Conservation (phyloP, 2,329 filamentous ascomycete species). For the Colletotrichum sp. region DNA sequence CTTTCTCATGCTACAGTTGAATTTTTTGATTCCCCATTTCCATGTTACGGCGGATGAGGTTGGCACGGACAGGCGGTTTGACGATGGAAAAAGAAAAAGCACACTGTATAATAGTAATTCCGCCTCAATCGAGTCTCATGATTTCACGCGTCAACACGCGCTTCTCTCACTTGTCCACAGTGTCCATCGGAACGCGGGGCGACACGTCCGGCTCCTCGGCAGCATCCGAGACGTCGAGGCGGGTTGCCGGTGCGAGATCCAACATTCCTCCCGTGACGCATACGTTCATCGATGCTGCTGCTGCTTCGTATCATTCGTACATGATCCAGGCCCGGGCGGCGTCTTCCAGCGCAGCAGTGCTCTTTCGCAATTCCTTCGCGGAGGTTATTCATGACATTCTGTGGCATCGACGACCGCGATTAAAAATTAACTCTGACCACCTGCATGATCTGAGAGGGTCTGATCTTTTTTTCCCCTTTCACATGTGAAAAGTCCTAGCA, state of each 20-base stretch:
- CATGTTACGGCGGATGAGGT: not conserved
- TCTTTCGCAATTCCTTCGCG: not conserved
- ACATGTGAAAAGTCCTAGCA: not conserved
- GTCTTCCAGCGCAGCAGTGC: not conserved
- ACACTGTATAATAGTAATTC: constrained; percentile 19
- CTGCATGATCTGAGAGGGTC: not conserved
- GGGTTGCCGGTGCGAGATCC: not conserved
- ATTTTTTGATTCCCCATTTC: constrained; percentile 33
- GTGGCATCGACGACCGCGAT: not conserved
- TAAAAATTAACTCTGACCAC: not conserved
- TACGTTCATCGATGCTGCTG: not conserved
- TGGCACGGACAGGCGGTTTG: not conserved
- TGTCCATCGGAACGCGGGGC: not conserved
- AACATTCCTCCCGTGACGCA: not conserved
- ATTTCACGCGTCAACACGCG: not conserved
- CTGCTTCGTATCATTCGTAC: not conserved
- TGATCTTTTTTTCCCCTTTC: not conserved
- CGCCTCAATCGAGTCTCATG: not conserved
- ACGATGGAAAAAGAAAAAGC: not conserved
- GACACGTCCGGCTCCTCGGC: not conserved
- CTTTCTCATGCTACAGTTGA: not conserved
- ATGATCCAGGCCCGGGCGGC: not conserved
- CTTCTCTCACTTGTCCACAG: not conserved
- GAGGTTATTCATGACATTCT: not conserved
- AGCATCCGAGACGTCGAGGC: not conserved